These are phyloP conservation scores for Leucoagaricus sp. DNA, from an alignment of 1,284 basidiomycete genomes.

Conservation along the genomic window DNA sequence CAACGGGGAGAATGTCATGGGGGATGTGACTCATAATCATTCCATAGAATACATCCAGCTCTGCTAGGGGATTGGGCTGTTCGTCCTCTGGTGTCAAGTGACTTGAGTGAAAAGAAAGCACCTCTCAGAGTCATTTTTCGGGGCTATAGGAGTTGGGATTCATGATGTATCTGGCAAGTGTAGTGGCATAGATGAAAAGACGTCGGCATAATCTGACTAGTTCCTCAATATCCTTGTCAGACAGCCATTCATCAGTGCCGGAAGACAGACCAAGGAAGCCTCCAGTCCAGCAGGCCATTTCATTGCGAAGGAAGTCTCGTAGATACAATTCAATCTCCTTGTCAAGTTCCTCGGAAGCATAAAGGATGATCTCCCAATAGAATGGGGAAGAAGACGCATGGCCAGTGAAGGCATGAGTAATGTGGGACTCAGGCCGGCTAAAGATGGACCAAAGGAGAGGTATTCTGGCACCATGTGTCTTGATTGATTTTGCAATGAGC, in stretches of 20 bases:
- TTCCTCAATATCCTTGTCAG: not conserved
- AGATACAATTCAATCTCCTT: not conserved
- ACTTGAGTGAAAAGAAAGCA: not conserved
- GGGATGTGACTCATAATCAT: not conserved
- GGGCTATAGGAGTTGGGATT: not conserved
- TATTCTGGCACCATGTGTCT: not conserved
- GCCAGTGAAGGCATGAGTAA: not conserved
- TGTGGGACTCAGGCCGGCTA: constrained; percentile 5
- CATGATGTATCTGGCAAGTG: constrained; percentile 2
- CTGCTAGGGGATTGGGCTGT: not conserved
- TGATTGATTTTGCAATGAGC: not conserved
- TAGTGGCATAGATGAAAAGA: constrained; percentile 8
- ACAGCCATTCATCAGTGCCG: constrained; percentile 1
- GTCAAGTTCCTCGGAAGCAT: not conserved
- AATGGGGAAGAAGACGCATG: not conserved
- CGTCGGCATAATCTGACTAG: constrained; percentile 1
- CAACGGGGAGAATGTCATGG: not conserved
- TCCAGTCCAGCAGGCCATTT: too few species aligned
- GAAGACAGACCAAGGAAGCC: too few species aligned
- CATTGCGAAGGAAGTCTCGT: too few species aligned
- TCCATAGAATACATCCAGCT: not conserved
- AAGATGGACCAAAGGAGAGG: not conserved
- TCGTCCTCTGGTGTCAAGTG: not conserved
- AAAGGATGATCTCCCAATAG: constrained; percentile 7
- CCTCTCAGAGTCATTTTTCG: not conserved